Conservation (phyloP, 2,329 filamentous ascomycete genomes). For the Fusarium nodosum region DNA sequence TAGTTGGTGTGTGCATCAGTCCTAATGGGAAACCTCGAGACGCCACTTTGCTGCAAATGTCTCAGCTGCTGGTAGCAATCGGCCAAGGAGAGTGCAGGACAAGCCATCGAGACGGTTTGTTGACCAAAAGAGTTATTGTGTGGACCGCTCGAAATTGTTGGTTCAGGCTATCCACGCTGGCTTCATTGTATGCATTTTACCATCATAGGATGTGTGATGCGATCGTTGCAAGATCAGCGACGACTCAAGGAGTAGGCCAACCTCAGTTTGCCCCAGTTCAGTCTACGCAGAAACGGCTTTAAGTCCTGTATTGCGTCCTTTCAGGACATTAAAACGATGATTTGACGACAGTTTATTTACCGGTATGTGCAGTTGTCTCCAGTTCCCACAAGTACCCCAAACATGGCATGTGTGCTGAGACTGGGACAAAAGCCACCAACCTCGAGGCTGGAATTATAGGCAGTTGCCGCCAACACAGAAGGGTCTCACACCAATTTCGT, state of each 20-base stretch:
- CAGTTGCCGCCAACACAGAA: neutral
- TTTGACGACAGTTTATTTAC: neutral
- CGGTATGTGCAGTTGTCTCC: too few relatives aligned
- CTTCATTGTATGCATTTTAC: neutral
- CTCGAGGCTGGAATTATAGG: too few relatives aligned
- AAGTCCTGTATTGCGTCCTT: neutral
- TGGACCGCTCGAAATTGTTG: neutral
- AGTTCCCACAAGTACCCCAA: neutral
- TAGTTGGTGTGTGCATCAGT: neutral
- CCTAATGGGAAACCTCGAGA: slow-evolving; percentile 1
- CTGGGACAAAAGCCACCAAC: neutral
- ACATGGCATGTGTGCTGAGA: neutral
- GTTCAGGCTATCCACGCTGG: neutral
- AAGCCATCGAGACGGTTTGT: neutral
- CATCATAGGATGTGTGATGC: neutral
- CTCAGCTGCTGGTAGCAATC: slow-evolving; percentile 3
- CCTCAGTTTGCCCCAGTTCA: neutral
- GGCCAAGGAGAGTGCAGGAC: neutral
- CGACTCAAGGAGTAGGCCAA: neutral
- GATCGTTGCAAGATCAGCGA: neutral
- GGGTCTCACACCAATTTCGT: neutral
- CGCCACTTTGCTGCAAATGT: slow-evolving; percentile 6
- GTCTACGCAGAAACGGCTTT: neutral
- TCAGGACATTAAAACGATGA: too few relatives aligned
- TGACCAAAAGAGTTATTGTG: neutral